These are phyloP conservation scores for Catenaria anguillulae DNA, from an alignment of 371 early-diverging fungal genomes.

Conservation along the genomic window DNA sequence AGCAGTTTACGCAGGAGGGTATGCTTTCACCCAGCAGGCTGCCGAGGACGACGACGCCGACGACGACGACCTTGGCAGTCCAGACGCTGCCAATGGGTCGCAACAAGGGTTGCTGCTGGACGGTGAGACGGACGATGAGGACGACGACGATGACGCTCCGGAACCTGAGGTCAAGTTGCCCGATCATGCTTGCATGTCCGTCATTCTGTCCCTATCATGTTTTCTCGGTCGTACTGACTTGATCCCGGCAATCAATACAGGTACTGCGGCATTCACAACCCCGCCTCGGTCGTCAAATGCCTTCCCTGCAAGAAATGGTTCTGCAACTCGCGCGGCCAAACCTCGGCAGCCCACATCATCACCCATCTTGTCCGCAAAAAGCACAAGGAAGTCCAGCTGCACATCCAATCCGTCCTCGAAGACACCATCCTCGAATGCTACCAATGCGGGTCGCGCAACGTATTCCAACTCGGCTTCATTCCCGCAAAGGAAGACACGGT, in stretches of 20 bases:
- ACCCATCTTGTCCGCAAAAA: slow-evolving; percentile 85
- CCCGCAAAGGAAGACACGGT: slow-evolving; percentile 96
- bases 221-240: background rate
- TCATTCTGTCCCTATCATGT: background rate
- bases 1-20: too few relatives aligned
- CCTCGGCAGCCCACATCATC: slow-evolving; percentile 90
- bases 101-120: background rate
- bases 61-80: slow-evolving; percentile 3
- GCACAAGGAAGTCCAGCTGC: slow-evolving; percentile 87
- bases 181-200: slow-evolving; percentile 69
- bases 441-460: slow-evolving; percentile 89
- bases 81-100: background rate
- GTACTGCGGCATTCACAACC: slow-evolving; percentile 86
- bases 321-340: slow-evolving; percentile 85
- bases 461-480: slow-evolving; percentile 92
- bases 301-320: slow-evolving; percentile 89
- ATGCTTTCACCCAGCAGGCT: too few relatives aligned
- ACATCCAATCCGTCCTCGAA: slow-evolving; percentile 78
- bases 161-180: slow-evolving; percentile 41
- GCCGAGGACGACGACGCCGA: slow-evolving; percentile 10
- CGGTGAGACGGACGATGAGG: slow-evolving; percentile 13
- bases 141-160: slow-evolving; percentile 5
- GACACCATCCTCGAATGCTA: slow-evolving; percentile 92
- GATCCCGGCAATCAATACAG: slow-evolving; percentile 8
- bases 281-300: slow-evolving; percentile 84